A percentile compares a stretch with the other conserved stretches of the same genome.
These are phyloP conservation scores for Halophytophthora batemanensis DNA, from an alignment of 352 stramenopile species.

Conservation along the genomic window DNA sequence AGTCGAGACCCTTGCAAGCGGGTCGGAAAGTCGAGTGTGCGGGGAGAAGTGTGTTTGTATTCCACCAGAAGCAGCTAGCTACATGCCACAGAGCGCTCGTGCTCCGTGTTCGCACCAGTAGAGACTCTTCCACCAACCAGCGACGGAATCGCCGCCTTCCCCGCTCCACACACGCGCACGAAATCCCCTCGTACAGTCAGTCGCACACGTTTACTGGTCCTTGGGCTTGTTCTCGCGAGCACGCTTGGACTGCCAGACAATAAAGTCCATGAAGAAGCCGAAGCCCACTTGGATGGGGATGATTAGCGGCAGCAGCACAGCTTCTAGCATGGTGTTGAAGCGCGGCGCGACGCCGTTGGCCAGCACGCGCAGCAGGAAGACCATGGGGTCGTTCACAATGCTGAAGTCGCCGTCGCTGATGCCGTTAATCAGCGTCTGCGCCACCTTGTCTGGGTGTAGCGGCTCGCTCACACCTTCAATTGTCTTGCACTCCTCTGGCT, in stretches of 20 bases:
- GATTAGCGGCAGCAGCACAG: constrained; percentile 58
- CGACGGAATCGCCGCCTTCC: no score
- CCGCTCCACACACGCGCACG: no score
- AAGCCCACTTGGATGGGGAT: constrained; percentile 72
- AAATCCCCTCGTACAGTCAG: no score
- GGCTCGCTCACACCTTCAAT: constrained; percentile 66
- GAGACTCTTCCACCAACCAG: no score
- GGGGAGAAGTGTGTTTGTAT: no score
- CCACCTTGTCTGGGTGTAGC: constrained; percentile 55
- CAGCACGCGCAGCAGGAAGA: constrained; percentile 67
- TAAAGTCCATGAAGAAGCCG: constrained; percentile 79
- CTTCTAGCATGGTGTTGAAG: constrained; percentile 69
- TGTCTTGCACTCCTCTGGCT: constrained; percentile 64
- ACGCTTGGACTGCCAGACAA: constrained; percentile 55
- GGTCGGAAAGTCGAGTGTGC: no score
- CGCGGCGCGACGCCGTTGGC: constrained; percentile 74
- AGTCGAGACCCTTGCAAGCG: no score
- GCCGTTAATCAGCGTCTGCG: constrained; percentile 61
- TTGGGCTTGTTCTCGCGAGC: constrained; percentile 55
- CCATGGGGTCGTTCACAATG: constrained; percentile 79
- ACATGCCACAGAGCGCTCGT: no score
- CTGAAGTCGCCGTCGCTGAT: constrained; percentile 67
- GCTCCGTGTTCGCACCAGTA: no score
- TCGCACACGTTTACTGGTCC: constrained; percentile 33
- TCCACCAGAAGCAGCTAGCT: no score